Evolutionary conservation across 2,329 filamentous ascomycete genomes (phyloP).

Genomic region (Microsporum audouinii): DNA sequence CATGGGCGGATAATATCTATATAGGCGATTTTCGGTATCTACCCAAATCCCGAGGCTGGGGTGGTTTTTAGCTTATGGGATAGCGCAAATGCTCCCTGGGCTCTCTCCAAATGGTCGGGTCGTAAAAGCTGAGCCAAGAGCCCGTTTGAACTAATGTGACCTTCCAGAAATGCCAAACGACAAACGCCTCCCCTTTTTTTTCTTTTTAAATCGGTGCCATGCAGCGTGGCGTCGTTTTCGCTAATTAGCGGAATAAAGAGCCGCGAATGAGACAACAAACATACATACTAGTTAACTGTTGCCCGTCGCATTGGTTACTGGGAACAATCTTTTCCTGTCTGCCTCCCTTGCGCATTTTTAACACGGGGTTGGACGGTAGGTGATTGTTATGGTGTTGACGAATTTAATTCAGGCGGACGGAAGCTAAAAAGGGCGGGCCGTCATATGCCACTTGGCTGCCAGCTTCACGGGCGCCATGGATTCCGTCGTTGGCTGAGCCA

Average conservation of each 20-base stretch:
- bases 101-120: background rate
- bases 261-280: background rate
- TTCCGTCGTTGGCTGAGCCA: background rate
- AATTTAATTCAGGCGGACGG: background rate
- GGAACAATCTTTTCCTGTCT: background rate
- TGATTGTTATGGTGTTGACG: background rate
- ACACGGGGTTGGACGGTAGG: background rate
- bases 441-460: background rate
- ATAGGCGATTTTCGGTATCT: constrained; percentile 1
- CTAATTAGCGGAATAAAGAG: background rate
- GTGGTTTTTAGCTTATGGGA: background rate
- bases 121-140: background rate
- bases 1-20: background rate
- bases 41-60: background rate
- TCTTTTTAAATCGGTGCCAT: background rate
- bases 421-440: constrained; percentile 2
- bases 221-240: background rate
- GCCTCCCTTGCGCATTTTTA: background rate
- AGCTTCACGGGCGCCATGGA: background rate
- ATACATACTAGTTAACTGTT: background rate
- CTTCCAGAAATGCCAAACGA: constrained; percentile 3
- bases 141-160: constrained; percentile 3
- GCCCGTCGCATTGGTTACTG: background rate
- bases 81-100: background rate
- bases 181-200: background rate